Evolutionary conservation across 225 moss, liverwort and hornwort genomes (phyloP).

Genomic region (Lunularia cruciata): DNA sequence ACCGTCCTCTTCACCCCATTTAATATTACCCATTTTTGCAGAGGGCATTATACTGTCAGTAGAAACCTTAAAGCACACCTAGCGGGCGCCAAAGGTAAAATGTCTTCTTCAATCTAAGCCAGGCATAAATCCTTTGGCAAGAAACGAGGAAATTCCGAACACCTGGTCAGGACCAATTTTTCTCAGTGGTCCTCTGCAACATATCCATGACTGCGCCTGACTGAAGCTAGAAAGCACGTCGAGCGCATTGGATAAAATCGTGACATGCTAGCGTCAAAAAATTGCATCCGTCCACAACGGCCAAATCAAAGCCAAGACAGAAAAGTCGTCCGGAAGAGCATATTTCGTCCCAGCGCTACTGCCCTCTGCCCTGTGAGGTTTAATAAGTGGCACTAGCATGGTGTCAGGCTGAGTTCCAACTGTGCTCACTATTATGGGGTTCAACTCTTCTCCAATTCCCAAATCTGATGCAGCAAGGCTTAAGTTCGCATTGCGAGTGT

Average conservation of each 20-base stretch:
- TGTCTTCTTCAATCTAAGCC: too few species aligned
- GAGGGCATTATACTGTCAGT: too few species aligned
- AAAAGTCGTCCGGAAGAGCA: background rate
- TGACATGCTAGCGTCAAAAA: too few species aligned
- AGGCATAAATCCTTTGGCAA: background rate
- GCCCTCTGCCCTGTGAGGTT: background rate
- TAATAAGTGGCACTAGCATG: too few species aligned
- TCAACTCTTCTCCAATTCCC: background rate
- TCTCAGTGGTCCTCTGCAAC: background rate
- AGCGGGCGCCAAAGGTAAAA: background rate
- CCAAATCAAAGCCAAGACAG: background rate
- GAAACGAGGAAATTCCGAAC: background rate
- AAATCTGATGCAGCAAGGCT: background rate
- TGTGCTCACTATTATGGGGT: background rate
- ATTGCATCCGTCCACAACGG: background rate
- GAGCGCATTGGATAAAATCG: too few species aligned
- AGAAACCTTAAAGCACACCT: background rate
- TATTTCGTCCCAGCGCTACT: background rate
- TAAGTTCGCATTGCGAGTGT: too few species aligned
- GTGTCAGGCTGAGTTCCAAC: background rate
- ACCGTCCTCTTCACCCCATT: slow-evolving; percentile 49
- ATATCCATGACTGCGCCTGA: background rate
- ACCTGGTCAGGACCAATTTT: background rate
- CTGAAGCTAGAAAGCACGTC: background rate
- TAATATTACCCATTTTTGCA: slow-evolving; percentile 1